Evolutionary conservation across 2,329 filamentous ascomycete species (phyloP).

Genomic region (Pseudogymnoascus sp.): DNA sequence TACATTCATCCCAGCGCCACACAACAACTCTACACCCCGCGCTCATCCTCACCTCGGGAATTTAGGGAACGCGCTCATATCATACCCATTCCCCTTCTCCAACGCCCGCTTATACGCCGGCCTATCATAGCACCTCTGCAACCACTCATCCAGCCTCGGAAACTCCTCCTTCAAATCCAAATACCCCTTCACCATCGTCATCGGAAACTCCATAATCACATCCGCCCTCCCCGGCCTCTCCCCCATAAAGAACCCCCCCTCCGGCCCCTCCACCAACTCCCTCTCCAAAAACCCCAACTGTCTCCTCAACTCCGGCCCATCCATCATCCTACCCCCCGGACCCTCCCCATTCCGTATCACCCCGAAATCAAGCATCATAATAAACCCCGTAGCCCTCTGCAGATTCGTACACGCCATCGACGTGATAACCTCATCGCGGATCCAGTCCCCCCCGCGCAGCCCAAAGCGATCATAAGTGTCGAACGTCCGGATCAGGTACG

Average conservation of each 20-base stretch:
- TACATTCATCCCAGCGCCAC: not conserved
- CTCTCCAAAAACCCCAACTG: conserved; percentile 21
- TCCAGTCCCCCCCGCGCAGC: conserved; percentile 19
- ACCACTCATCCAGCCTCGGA: conserved; percentile 29
- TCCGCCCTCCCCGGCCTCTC: conserved; percentile 27
- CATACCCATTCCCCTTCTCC: conserved; percentile 29
- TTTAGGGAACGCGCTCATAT: conserved; percentile 20
- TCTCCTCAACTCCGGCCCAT: conserved; percentile 20
- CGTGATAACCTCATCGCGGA: conserved; percentile 26
- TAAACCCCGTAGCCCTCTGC: conserved; percentile 19
- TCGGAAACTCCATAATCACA: conserved; percentile 29
- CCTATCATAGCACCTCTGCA: conserved; percentile 23
- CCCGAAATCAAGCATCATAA: conserved; percentile 24
- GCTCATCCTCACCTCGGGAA: not conserved
- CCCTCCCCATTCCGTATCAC: conserved; percentile 16
- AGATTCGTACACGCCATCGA: conserved; percentile 26
- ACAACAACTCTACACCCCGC: not conserved
- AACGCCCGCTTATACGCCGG: conserved; percentile 28
- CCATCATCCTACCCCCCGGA: conserved; percentile 17
- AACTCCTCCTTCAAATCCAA: conserved; percentile 28
- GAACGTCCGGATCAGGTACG: conserved; percentile 29
- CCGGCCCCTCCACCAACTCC: conserved; percentile 19
- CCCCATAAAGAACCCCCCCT: conserved; percentile 27
- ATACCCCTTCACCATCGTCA: conserved; percentile 29
- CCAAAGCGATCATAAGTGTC: conserved; percentile 25